Base-by-base conservation (phyloP, 345 rosid species). In the Zanthoxylum bungeanum region DNA sequence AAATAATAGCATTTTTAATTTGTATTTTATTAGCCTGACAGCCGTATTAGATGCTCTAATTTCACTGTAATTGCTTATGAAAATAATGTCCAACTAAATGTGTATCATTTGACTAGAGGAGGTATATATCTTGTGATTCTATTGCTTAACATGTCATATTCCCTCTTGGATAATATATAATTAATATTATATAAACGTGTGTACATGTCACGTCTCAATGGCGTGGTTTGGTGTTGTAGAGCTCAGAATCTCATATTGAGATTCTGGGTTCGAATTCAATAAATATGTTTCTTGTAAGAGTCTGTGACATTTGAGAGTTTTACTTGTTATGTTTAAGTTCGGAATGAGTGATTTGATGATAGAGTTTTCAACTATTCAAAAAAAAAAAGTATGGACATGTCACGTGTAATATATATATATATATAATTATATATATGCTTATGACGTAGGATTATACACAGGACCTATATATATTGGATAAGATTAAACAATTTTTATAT, bases 401-500 rank as follows among this genome's bases (percentile, higher is more conserved):
- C 50, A 39, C 50, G 49, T 39, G 66, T 40, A 8, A 40, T 11
- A 3, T 22, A 14, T 37, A 17, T 37, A 19, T 5, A n/a, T n/a
- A n/a, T n/a, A n/a, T n/a, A n/a, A n/a, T n/a, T n/a, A n/a, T n/a
- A n/a, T n/a, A 4, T 25, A 37, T 11, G 27, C 4, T 9, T 39
- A 17, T n/a, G 50, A 11, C 50, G 5, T 19, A 64, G 19, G 69
- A 44, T 7, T 8, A n/a, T 50, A 19, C 25, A 21, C 59, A 49
- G 50, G 44, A 16, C 14, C 7, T 30, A 8, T 21, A 42, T 21
- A 42, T 2, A 4, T 36, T 52, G 76, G 76, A 72, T 72, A 72
- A 72, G 72, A 31, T 31, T 25, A 64, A 62, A 75, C 28, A 9
- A 60, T 31, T 61, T 64, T 24, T 46, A n/a, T 47, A 17, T 36